These are phyloP conservation scores for Meyerozyma athensensis DNA, from an alignment of 1,139 yeast genomes.

Conservation along the genomic window DNA sequence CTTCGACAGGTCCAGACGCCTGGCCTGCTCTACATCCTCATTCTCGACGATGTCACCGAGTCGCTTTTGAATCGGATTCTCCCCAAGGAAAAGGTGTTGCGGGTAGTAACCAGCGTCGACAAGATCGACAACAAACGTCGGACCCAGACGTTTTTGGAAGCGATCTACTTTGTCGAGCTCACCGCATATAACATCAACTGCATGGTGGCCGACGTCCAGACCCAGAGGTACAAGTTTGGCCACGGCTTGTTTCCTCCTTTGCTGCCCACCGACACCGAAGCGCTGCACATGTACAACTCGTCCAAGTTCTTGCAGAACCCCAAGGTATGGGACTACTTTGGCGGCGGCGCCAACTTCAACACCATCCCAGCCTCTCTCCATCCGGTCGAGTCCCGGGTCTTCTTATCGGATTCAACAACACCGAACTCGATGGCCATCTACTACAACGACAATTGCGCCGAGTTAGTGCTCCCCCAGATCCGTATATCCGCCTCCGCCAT, in stretches of 20 bases:
- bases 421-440: slow-evolving; percentile 68
- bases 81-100: slow-evolving; percentile 32
- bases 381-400: slow-evolving; percentile 38
- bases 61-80: slow-evolving; percentile 30
- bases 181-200: slow-evolving; percentile 37
- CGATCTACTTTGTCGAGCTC: slow-evolving; percentile 38
- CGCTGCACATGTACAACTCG: slow-evolving; percentile 22
- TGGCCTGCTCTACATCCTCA: slow-evolving; percentile 34
- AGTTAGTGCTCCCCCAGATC: slow-evolving; percentile 56
- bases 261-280: slow-evolving; percentile 20
- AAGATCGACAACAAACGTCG: slow-evolving; percentile 32
- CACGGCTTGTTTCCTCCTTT: slow-evolving; percentile 36
- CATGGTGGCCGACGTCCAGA: slow-evolving; percentile 38
- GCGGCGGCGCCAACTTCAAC: slow-evolving; percentile 23
- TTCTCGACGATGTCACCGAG: slow-evolving; percentile 37
- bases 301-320: slow-evolving; percentile 29
- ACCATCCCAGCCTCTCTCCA: slow-evolving; percentile 26
- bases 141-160: slow-evolving; percentile 36
- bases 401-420: slow-evolving; percentile 31
- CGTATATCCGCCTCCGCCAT: slow-evolving; percentile 56
- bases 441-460: slow-evolving; percentile 63
- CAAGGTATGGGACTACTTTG: slow-evolving; percentile 28
- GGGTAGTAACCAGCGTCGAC: slow-evolving; percentile 41
- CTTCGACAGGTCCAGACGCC: slow-evolving; percentile 31
- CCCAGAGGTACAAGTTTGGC: slow-evolving; percentile 35